phyloP scores from a whole-genome alignment of 768 basidiomycete genomes.

The Leccinum disarticulatum region DNA sequence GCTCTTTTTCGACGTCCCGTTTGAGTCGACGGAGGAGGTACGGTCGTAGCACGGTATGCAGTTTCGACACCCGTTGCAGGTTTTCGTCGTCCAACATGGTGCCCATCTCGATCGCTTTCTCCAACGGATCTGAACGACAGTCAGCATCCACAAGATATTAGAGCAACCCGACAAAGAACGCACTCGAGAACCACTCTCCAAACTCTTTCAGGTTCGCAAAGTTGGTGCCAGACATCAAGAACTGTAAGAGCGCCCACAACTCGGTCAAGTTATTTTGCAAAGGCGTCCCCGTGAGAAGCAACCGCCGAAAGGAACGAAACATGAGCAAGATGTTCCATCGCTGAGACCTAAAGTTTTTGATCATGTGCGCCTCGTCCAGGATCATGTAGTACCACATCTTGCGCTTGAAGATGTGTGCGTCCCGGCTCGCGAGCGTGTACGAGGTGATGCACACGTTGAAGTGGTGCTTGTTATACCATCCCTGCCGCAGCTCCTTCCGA shows the following conservation, averaged over 20 bases:
- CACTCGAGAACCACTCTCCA: constrained; percentile 95
- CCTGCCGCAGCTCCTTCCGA: constrained; percentile 84
- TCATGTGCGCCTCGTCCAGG: constrained; percentile 95
- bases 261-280: constrained; percentile 96
- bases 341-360: constrained; percentile 95
- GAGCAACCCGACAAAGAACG: constrained; percentile 31
- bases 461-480: constrained; percentile 85
- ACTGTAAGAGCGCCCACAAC: constrained; percentile 93
- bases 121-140: constrained; percentile 74
- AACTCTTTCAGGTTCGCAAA: constrained; percentile 95
- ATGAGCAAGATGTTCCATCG: constrained; percentile 90
- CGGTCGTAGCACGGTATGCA: constrained; percentile 94
- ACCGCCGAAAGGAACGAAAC: constrained; percentile 82
- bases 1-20: too few species aligned
- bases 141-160: not conserved
- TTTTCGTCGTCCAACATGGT: constrained; percentile 77
- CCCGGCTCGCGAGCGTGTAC: constrained; percentile 88
- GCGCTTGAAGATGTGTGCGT: constrained; percentile 88
- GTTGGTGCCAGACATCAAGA: constrained; percentile 84
- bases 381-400: constrained; percentile 97
- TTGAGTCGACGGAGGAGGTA: constrained; percentile 96
- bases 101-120: constrained; percentile 90
- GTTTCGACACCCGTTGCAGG: constrained; percentile 76
- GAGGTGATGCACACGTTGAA: constrained; percentile 97
- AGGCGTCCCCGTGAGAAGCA: constrained; percentile 94